These are phyloP conservation scores for Mycocentrospora acerina DNA, from an alignment of 2,329 filamentous ascomycete species.

Conservation along the genomic window DNA sequence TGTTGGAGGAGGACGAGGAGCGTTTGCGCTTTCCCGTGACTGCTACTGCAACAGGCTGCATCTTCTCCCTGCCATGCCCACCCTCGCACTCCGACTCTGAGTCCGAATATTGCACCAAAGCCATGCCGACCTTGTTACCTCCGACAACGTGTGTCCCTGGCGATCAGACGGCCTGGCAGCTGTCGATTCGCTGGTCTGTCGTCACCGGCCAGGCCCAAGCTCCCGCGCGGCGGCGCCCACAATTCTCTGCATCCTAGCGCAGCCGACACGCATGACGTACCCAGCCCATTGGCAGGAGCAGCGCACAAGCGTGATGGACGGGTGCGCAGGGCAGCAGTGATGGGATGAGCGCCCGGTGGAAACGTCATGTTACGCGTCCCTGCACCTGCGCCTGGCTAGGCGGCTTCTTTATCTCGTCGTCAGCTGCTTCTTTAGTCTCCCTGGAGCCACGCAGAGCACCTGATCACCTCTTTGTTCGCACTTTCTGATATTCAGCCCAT, in stretches of 20 bases:
- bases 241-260: no score
- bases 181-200: no score
- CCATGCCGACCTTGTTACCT: no score
- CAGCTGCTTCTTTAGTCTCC: constrained; percentile 11
- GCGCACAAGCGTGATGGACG: constrained; percentile 16
- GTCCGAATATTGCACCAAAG: constrained; percentile 51
- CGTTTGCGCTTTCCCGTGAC: constrained; percentile 43
- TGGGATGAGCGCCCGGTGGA: no score
- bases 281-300: constrained; percentile 11
- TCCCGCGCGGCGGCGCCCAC: no score
- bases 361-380: constrained; percentile 28
- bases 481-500: no score
- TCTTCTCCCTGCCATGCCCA: no score
- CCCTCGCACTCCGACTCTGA: constrained; percentile 58
- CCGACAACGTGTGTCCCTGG: no score
- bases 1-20: no score
- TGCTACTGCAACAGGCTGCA: no score
- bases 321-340: constrained; percentile 15
- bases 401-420: constrained; percentile 23
- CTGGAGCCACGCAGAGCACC: neutral
- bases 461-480: no score
- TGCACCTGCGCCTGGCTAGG: constrained; percentile 34
- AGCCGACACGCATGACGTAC: constrained; percentile 30
- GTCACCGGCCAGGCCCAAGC: no score
- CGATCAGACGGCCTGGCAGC: constrained; percentile 10